Evolutionary conservation across 2,329 filamentous ascomycete genomes (phyloP).

Genomic region (Onygena corvina): DNA sequence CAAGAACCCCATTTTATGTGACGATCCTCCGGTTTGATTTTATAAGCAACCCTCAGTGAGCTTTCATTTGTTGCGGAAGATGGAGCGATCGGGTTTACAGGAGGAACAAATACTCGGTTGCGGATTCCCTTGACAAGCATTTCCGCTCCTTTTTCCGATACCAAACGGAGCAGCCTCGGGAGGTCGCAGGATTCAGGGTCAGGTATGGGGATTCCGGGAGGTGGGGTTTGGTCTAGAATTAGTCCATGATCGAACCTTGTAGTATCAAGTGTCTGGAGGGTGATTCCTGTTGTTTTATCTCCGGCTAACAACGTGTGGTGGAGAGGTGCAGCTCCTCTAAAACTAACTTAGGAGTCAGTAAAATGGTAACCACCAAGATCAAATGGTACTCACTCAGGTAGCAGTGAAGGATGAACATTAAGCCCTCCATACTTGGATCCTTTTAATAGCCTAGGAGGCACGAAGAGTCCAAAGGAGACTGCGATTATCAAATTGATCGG

Average conservation of each 20-base stretch:
- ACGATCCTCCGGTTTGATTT: conserved; percentile 54
- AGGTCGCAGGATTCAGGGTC: conserved; percentile 44
- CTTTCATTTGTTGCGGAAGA: conserved; percentile 19
- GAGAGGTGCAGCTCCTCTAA: conserved; percentile 75
- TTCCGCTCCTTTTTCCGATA: conserved; percentile 54
- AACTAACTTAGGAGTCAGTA: conserved; percentile 35
- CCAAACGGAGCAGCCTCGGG: conserved; percentile 38
- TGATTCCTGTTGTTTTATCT: conserved; percentile 55
- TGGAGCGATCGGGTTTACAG: conserved; percentile 31
- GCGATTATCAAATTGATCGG: conserved; percentile 69
- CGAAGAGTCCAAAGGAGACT: conserved; percentile 86
- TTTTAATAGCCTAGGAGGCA: conserved; percentile 63
- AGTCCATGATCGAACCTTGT: conserved; percentile 64
- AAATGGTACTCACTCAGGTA: conserved; percentile 55
- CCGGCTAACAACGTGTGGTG: conserved; percentile 65
- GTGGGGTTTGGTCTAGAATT: conserved; percentile 58
- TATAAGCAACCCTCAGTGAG: conserved; percentile 50
- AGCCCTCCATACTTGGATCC: conserved; percentile 69
- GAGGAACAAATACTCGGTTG: conserved; percentile 52
- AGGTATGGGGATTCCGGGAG: conserved; percentile 37
- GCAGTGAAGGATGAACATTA: conserved; percentile 83
- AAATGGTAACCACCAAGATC: background rate
- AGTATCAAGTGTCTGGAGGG: conserved; percentile 74
- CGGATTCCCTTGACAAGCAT: conserved; percentile 59
- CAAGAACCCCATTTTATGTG: conserved; percentile 50